phyloP scores from a whole-genome alignment of 2,329 filamentous ascomycete species.

The Calonectria henricotiae region DNA sequence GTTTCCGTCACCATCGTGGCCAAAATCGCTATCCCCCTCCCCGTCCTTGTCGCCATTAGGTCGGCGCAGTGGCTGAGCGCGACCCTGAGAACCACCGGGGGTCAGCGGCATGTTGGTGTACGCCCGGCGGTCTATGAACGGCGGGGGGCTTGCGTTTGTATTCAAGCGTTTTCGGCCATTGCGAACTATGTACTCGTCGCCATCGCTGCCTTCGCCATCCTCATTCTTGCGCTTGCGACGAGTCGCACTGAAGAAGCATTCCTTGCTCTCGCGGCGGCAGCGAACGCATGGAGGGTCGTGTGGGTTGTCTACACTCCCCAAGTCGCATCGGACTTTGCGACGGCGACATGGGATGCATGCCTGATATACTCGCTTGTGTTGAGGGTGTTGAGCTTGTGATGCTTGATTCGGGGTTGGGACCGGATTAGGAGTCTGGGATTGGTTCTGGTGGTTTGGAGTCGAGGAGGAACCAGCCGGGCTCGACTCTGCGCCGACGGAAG shows the following conservation, averaged over 20 bases:
- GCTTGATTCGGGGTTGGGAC: conserved; percentile 41
- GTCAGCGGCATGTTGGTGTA: conserved; percentile 72
- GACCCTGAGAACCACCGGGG: conserved; percentile 78
- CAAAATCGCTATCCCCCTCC: conserved; percentile 57
- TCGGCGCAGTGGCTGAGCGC: conserved; percentile 77
- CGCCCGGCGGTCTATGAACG: conserved; percentile 62
- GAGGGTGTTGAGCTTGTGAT: conserved; percentile 48
- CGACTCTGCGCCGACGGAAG: conserved; percentile 48
- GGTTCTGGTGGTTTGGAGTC: conserved; percentile 42
- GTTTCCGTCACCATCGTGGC: conserved; percentile 70
- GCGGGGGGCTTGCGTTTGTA: conserved; percentile 64
- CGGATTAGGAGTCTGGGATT: conserved; percentile 45
- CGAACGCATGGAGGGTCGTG: conserved; percentile 94
- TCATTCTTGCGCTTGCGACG: conserved; percentile 89
- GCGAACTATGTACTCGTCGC: conserved; percentile 79
- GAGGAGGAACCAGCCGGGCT: conserved; percentile 49
- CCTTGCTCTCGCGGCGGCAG: conserved; percentile 94
- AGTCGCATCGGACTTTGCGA: conserved; percentile 75
- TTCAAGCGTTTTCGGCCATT: conserved; percentile 81
- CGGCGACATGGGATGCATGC: conserved; percentile 76
- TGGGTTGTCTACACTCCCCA: conserved; percentile 90
- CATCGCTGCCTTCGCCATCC: conserved; percentile 69
- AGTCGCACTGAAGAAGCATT: conserved; percentile 97
- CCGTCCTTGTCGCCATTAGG: conserved; percentile 65
- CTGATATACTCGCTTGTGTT: conserved; percentile 76